These are phyloP conservation scores for Arthrobotrys sinensis DNA, from an alignment of 2,329 filamentous ascomycete species.

Conservation along the genomic window DNA sequence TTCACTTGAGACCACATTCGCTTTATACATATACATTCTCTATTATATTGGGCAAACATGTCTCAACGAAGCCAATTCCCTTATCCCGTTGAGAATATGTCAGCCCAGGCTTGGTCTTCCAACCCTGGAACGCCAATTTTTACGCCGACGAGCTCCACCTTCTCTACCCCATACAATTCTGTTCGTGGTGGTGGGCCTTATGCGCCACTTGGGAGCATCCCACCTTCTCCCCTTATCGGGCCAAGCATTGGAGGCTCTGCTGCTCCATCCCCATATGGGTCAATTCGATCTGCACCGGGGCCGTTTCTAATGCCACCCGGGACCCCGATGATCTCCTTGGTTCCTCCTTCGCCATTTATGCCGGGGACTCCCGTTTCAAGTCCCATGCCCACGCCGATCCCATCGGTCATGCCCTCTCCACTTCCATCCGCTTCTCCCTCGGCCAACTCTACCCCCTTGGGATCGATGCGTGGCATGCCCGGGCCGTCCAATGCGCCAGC, in stretches of 20 bases:
- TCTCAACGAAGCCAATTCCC: neutral
- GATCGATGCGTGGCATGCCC: neutral
- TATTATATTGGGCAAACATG: neutral
- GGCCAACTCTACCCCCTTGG: neutral
- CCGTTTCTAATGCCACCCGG: neutral
- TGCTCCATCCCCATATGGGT: neutral
- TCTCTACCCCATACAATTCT: neutral
- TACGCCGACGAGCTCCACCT: neutral
- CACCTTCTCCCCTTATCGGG: neutral
- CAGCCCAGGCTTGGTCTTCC: neutral
- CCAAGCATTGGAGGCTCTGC: neutral
- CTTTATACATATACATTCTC: neutral
- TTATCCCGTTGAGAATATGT: neutral
- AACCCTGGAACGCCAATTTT: neutral
- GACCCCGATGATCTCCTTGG: neutral
- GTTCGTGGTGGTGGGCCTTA: neutral
- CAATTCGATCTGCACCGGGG: neutral
- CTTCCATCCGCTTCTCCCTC: neutral
- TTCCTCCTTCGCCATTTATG: neutral
- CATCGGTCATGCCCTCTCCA: neutral
- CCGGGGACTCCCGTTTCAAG: neutral
- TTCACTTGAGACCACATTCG: neutral
- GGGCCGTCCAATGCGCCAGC: neutral
- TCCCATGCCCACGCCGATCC: neutral
- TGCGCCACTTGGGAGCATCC: neutral